Percentiles rank a stretch among this genome's conserved stretches.
phyloP scores from a whole-genome alignment of 1,284 basidiomycete genomes.

The Austropuccinia psidii region DNA sequence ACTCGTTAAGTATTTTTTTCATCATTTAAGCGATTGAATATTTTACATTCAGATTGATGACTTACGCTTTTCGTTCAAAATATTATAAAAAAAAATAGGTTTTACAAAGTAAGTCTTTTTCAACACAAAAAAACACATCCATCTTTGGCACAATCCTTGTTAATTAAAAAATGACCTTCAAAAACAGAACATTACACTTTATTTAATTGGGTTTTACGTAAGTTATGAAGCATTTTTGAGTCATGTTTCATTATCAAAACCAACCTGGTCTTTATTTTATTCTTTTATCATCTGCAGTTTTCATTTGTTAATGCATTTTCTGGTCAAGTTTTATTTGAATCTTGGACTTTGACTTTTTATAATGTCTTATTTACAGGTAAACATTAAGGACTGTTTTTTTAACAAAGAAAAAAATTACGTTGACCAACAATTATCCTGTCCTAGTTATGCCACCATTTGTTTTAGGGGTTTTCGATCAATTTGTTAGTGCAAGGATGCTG shows the following conservation, averaged over 20 bases:
- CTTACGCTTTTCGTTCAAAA: neutral
- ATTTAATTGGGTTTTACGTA: constrained; percentile 36
- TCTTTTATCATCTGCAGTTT: constrained; percentile 53
- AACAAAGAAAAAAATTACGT: neutral
- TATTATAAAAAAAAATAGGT: neutral
- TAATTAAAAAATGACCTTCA: neutral
- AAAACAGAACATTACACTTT: constrained; percentile 32
- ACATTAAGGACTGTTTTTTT: neutral
- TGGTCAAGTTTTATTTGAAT: constrained; percentile 95
- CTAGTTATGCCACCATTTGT: constrained; percentile 83
- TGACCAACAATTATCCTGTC: neutral
- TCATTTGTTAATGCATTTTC: constrained; percentile 99
- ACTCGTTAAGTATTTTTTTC: constrained; percentile 39
- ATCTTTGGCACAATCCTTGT: neutral
- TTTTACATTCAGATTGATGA: neutral
- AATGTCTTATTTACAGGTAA: constrained; percentile 47
- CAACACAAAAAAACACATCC: neutral
- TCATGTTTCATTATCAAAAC: too few species aligned
- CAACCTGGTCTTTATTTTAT: too few species aligned
- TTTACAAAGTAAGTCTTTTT: constrained; percentile 28
- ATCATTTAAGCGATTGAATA: neutral
- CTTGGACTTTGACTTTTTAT: constrained; percentile 77
- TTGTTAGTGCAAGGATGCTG: constrained; percentile 89
- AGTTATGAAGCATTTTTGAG: too few species aligned
- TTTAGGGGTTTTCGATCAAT: constrained; percentile 88